Conservation (phyloP, 2,329 filamentous ascomycete species). For the Aureobasidium namibiae region DNA sequence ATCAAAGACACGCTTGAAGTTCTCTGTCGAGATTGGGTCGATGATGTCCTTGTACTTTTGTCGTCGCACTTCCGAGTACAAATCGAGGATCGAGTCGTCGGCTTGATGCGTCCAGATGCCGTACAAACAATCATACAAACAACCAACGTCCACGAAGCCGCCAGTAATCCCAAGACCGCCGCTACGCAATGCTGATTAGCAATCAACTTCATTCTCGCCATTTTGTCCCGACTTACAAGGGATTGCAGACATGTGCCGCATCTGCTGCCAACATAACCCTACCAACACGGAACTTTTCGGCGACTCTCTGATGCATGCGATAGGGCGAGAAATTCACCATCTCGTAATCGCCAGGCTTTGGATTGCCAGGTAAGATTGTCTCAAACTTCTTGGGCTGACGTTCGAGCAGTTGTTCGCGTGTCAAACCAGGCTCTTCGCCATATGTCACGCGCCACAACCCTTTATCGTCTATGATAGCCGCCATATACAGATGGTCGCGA, state of each 20-base stretch:
- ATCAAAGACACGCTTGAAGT: conserved; percentile 18
- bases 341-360: conserved; percentile 24
- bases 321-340: conserved; percentile 32
- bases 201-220: background rate
- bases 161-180: conserved; percentile 21
- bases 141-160: conserved; percentile 21
- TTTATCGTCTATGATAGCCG: conserved; percentile 21
- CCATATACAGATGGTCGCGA: conserved; percentile 25
- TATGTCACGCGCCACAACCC: conserved; percentile 35
- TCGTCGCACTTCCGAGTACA: conserved; percentile 28
- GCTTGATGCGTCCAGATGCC: conserved; percentile 18
- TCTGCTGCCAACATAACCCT: conserved; percentile 31
- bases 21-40: conserved; percentile 24
- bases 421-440: conserved; percentile 27
- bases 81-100: conserved; percentile 25
- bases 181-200: background rate
- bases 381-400: conserved; percentile 22
- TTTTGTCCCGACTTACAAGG: conserved; percentile 16
- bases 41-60: conserved; percentile 29
- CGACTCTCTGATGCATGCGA: conserved; percentile 33
- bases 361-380: conserved; percentile 19
- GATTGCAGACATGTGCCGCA: conserved; percentile 30
- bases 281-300: conserved; percentile 25
- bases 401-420: conserved; percentile 18
- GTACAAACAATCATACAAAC: conserved; percentile 20